A percentile compares a stretch with the other conserved stretches of the same genome.
These are phyloP conservation scores for Pleurotus eryngii DNA, from an alignment of 768 basidiomycete genomes.

Conservation along the genomic window DNA sequence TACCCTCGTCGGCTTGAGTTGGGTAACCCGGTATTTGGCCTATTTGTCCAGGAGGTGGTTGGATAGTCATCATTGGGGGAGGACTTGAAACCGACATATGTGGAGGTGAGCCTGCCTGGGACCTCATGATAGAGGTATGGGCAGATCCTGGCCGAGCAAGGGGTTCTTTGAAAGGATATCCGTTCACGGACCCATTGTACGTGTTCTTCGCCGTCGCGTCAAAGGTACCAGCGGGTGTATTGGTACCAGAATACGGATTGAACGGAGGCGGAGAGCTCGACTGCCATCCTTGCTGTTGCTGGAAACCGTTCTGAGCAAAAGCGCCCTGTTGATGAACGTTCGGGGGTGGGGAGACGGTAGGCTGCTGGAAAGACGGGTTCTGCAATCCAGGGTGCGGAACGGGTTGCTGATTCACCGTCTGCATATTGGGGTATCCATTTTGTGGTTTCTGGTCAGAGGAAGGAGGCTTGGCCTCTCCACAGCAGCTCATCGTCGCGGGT, in stretches of 20 bases:
- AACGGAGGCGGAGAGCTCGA: constrained; percentile 33
- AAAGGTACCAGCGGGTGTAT: constrained; percentile 9
- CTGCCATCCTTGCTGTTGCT: constrained; percentile 28
- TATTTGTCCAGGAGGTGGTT: constrained; percentile 16
- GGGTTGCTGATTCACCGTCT: constrained; percentile 54
- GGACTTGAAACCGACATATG: constrained; percentile 18
- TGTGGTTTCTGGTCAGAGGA: constrained; percentile 29
- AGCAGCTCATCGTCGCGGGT: constrained; percentile 57
- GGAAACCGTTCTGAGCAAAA: constrained; percentile 23
- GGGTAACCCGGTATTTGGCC: constrained; percentile 14
- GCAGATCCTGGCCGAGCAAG: constrained; percentile 30
- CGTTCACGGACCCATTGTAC: constrained; percentile 23
- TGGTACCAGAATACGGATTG: constrained; percentile 13
- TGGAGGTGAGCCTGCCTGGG: constrained; percentile 18
- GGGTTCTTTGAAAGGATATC: constrained; percentile 22
- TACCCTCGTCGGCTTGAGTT: constrained; percentile 57
- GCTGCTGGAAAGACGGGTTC: constrained; percentile 41
- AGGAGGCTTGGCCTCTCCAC: constrained; percentile 44
- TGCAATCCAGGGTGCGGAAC: constrained; percentile 32
- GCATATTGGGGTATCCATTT: constrained; percentile 12
- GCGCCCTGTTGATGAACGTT: constrained; percentile 17
- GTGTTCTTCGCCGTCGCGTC: constrained; percentile 16
- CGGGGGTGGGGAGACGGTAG: constrained; percentile 45
- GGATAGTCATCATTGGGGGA: constrained; percentile 17
- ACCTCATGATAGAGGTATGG: constrained; percentile 14